phyloP scores from a whole-genome alignment of 495 filamentous ascomycete species.

The Lepidopterella palustris region DNA sequence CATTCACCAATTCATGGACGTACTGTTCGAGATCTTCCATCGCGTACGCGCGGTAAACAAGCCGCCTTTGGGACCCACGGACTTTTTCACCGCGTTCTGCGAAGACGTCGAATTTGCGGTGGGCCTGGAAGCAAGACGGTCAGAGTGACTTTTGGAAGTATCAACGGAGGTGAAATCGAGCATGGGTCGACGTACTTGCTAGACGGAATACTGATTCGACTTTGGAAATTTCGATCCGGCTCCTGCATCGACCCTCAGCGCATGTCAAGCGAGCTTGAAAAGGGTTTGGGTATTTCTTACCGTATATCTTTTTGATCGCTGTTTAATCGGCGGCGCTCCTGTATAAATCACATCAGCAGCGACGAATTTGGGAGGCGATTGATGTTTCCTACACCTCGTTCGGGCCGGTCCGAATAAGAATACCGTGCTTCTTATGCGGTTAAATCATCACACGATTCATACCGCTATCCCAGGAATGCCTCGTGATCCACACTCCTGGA shows the following conservation, averaged over 20 bases:
- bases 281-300: not conserved
- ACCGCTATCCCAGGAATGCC: slow-evolving; percentile 28
- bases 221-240: slow-evolving; percentile 35
- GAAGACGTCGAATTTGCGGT: slow-evolving; percentile 36
- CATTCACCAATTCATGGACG: slow-evolving; percentile 29
- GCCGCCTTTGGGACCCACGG: slow-evolving; percentile 31
- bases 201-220: slow-evolving; percentile 33
- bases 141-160: not conserved
- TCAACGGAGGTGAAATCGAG: not conserved
- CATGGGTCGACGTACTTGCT: slow-evolving; percentile 16
- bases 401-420: slow-evolving; percentile 30
- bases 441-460: slow-evolving; percentile 25
- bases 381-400: slow-evolving; percentile 24
- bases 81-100: slow-evolving; percentile 30
- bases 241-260: too few species aligned
- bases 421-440: slow-evolving; percentile 27
- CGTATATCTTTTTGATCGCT: slow-evolving; percentile 36
- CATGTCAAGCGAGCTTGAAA: not conserved
- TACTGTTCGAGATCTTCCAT: slow-evolving; percentile 34
- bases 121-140: slow-evolving; percentile 11
- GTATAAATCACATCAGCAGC: not conserved
- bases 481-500: slow-evolving; percentile 29
- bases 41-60: slow-evolving; percentile 31
- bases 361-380: not conserved
- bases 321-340: slow-evolving; percentile 27